Percentiles rank a stretch among this genome's conserved stretches.
Conservation (phyloP, 2,329 filamentous ascomycete genomes). For the Aureobasidium sp. region DNA sequence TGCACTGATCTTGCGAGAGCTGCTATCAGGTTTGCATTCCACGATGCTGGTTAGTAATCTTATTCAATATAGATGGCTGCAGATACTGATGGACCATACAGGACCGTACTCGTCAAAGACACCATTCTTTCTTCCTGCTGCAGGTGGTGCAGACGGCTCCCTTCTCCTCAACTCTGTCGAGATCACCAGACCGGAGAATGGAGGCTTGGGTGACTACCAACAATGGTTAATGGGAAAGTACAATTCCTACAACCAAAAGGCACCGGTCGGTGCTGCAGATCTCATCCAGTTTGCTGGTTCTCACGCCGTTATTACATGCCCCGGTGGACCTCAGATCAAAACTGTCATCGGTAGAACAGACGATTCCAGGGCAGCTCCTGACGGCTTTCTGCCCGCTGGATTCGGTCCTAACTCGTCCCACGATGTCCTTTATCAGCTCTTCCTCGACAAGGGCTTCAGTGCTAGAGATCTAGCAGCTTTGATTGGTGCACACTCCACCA, state of each 20-base stretch:
- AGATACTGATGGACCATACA: neutral
- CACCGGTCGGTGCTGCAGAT: conserved; percentile 44
- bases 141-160: conserved; percentile 37
- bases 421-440: conserved; percentile 40
- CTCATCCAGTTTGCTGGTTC: conserved; percentile 45
- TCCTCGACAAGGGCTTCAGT: conserved; percentile 45
- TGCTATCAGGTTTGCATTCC: conserved; percentile 31
- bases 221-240: conserved; percentile 36
- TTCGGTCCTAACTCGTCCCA: conserved; percentile 31
- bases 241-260: conserved; percentile 12
- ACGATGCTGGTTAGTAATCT: conserved; percentile 21
- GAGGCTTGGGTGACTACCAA: conserved; percentile 40
- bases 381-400: conserved; percentile 41
- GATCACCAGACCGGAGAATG: conserved; percentile 34
- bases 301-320: conserved; percentile 44
- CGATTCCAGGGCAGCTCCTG: conserved; percentile 33
- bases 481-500: conserved; percentile 47
- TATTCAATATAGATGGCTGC: too few relatives aligned
- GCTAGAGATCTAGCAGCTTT: conserved; percentile 47
- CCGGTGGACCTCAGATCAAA: conserved; percentile 46
- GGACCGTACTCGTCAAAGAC: conserved; percentile 21
- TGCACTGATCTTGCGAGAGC: conserved; percentile 29
- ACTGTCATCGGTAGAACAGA: conserved; percentile 47
- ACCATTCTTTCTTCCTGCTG: conserved; percentile 23
- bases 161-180: conserved; percentile 33